phyloP scores from a whole-genome alignment of 352 stramenopile genomes.

The Globisporangium ultimum region DNA sequence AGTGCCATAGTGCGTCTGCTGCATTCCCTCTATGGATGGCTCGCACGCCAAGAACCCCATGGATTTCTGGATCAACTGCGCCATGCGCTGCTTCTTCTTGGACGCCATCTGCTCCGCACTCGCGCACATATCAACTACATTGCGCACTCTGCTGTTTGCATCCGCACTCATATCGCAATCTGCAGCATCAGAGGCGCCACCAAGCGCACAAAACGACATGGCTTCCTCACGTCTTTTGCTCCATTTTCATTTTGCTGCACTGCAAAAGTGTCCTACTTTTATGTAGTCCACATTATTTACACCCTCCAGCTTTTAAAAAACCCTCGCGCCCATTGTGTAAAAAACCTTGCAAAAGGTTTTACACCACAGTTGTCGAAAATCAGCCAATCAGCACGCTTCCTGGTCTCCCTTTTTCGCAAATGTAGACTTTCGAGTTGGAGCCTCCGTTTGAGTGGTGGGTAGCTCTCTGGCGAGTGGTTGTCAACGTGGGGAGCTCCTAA shows the following conservation, averaged over 20 bases:
- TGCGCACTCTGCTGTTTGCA: background rate
- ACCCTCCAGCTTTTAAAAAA: too few species aligned
- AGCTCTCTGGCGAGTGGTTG: background rate
- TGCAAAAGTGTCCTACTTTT: too few species aligned
- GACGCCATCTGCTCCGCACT: background rate
- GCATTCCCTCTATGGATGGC: too few species aligned
- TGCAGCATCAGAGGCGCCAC: too few species aligned
- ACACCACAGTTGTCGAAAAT: background rate
- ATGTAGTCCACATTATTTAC: too few species aligned
- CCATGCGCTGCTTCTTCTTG: slow-evolving; percentile 55
- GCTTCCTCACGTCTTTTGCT: too few species aligned
- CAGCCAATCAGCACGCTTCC: too few species aligned
- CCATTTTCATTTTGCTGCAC: too few species aligned
- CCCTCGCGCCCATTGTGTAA: too few species aligned
- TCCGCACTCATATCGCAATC: too few species aligned
- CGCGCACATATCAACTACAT: background rate
- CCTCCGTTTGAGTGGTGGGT: slow-evolving; percentile 11
- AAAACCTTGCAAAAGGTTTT: background rate
- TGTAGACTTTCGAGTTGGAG: background rate
- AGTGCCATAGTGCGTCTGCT: too few species aligned
- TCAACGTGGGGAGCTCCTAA: background rate
- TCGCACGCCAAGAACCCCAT: slow-evolving; percentile 13
- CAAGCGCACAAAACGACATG: too few species aligned
- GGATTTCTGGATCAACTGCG: slow-evolving; percentile 48
- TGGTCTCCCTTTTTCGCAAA: background rate